Conservation (phyloP, 78 protist genomes). For the Paratrimastix pyriformis region DNA sequence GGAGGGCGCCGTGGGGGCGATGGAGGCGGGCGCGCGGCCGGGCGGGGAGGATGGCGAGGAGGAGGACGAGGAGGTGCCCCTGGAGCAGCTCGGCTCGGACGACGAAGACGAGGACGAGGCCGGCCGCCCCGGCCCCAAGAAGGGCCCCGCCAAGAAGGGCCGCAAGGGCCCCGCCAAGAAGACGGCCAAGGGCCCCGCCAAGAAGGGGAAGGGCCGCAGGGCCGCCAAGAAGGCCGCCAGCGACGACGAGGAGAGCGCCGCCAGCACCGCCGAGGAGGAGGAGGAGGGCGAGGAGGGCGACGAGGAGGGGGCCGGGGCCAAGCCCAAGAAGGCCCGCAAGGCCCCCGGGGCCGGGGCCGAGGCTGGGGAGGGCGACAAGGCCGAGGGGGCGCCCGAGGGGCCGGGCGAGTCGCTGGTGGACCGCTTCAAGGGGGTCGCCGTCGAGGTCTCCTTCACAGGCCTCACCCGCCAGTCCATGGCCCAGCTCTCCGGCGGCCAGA, state of each 20-base stretch:
- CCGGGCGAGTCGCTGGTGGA: neutral
- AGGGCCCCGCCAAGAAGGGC: neutral
- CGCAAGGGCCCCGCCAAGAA: neutral
- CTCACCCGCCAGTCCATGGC: conserved; percentile 20
- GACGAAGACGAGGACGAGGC: conserved; percentile 1
- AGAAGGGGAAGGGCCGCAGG: too few species aligned
- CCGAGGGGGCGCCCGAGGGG: neutral
- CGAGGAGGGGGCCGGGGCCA: neutral
- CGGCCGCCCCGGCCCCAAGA: neutral
- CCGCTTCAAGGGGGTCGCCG: conserved; percentile 4
- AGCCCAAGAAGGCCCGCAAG: too few species aligned
- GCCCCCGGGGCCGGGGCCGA: too few species aligned
- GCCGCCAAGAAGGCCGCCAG: too few species aligned
- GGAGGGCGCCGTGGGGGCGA: too few species aligned
- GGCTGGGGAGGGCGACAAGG: too few species aligned
- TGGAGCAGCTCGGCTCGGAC: neutral
- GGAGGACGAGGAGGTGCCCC: neutral
- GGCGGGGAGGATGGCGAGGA: neutral
- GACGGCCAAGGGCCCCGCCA: too few species aligned
- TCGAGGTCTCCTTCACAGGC: conserved; percentile 23
- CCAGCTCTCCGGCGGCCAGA: conserved; percentile 87
- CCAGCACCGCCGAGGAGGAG: conserved; percentile 10
- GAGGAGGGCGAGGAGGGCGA: neutral
- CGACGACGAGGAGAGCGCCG: too few species aligned
- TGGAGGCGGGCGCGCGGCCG: too few species aligned